Base-by-base conservation (phyloP, 768 basidiomycete genomes). In the Gloeophyllum trabeum region DNA sequence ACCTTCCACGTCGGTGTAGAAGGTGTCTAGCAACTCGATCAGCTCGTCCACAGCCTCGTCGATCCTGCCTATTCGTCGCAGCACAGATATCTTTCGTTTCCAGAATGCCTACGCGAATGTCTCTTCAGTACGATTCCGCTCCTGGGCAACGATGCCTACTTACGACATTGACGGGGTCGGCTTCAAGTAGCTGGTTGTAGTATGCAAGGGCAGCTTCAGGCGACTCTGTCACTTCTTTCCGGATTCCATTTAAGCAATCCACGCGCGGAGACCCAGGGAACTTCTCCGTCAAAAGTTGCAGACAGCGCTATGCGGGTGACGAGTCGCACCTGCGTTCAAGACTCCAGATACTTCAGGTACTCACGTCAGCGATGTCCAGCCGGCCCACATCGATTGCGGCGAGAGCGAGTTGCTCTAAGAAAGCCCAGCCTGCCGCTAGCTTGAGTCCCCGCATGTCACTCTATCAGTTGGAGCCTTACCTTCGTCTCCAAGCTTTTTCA, bases 1-100 rank as follows among this genome's bases (percentile, higher is more conserved):
- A 7, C 75, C 89, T 49, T 92, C 88, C 12, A 81, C 66, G 48
- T 96, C 92, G 18, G 78, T 77, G 56, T 94, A 96, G 55, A 90
- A 84, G 0, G 82, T 88, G 52, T 96, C 91, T 16, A 91, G 70
- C 50, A 81, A 79, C 34, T 70, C 64, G 12, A 74, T 73, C 3
- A 94, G 69, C 52, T 90, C 78, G 6, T 78, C 71, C 2, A 84
- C 76, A 0, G 85, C 81, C 39, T 68, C 69, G 40, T 88, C 77
- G 0, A 72, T 59, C 53, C 73, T 73, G 36, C 85, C 79, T 5
- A 62, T 66, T 6, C 76, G 67, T 35, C 81, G 65, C 6, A 84
- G 69, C 7, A 90, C 73, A 0, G 85, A 76, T 48, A 88, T 77
- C 41, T 77, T 75, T n/a, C 91, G 75, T 51, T 90, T 89, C 79